phyloP scores from a whole-genome alignment of 495 filamentous ascomycete genomes.

The Glonium stellatum region DNA sequence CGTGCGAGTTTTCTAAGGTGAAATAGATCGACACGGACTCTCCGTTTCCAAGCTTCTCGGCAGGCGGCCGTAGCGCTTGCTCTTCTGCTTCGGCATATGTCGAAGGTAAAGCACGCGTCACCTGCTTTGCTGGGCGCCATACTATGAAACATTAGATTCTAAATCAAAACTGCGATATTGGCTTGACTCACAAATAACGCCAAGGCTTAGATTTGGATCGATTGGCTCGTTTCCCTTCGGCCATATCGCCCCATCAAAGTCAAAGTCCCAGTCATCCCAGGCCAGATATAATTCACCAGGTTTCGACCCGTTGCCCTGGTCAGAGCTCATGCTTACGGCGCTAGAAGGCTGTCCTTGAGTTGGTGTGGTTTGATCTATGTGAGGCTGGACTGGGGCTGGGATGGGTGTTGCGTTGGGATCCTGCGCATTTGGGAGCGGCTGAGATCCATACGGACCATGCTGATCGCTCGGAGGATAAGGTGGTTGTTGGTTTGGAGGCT shows the following conservation, averaged over 20 bases:
- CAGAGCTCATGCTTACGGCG: slow-evolving; percentile 5
- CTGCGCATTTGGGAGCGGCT: neutral
- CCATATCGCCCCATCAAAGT: slow-evolving; percentile 34
- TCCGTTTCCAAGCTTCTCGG: slow-evolving; percentile 25
- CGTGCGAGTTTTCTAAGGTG: slow-evolving; percentile 27
- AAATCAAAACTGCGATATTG: neutral
- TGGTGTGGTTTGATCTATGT: slow-evolving; percentile 2
- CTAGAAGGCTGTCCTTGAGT: neutral
- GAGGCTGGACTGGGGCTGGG: slow-evolving; percentile 12
- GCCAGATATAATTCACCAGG: slow-evolving; percentile 12
- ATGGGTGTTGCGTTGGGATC: slow-evolving; percentile 21
- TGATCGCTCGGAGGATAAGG: slow-evolving; percentile 2
- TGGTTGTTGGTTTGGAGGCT: slow-evolving; percentile 1
- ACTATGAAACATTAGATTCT: slow-evolving; percentile 11
- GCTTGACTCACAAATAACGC: slow-evolving; percentile 28
- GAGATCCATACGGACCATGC: slow-evolving; percentile 5
- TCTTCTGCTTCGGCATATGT: slow-evolving; percentile 35
- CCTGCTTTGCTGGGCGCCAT: slow-evolving; percentile 34
- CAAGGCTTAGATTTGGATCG: slow-evolving; percentile 34
- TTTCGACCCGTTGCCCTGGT: slow-evolving; percentile 17
- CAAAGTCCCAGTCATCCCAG: slow-evolving; percentile 30
- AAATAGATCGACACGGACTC: slow-evolving; percentile 37
- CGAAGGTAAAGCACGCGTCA: slow-evolving; percentile 31
- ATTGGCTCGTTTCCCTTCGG: slow-evolving; percentile 33
- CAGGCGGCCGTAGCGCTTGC: slow-evolving; percentile 26